These are phyloP conservation scores for Nicotiana noctiflora DNA, from an alignment of 257 asterid genomes.

Conservation along the genomic window DNA sequence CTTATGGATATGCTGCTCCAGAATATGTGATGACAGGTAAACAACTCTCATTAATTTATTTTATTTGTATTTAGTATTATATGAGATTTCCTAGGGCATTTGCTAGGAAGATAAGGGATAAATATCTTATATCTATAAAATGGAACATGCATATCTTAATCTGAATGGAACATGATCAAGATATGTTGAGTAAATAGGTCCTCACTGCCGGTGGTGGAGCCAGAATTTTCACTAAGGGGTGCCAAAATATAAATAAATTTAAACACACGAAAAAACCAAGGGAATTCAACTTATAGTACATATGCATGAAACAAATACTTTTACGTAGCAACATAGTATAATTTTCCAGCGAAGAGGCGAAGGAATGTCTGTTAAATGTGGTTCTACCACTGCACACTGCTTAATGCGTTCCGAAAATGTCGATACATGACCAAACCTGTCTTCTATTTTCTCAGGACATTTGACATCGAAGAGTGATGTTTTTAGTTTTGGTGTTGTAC, in stretches of 20 bases:
- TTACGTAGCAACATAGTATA: no score
- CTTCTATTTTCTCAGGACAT: slow-evolving; percentile 44
- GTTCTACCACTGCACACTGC: no score
- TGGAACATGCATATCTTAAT: no score
- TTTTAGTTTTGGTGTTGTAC: slow-evolving; percentile 89
- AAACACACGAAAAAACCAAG: no score
- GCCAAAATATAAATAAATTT: no score
- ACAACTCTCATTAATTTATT: background rate
- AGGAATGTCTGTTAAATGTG: no score
- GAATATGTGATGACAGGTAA: slow-evolving; percentile 97
- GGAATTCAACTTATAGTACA: no score
- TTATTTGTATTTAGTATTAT: background rate
- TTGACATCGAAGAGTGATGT: slow-evolving; percentile 88
- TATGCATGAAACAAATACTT: no score
- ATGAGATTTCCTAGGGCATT: background rate
- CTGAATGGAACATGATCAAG: background rate
- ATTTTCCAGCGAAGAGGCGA: no score
- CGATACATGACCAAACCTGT: background rate
- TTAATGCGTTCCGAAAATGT: background rate
- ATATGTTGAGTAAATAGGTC: background rate
- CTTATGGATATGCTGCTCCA: slow-evolving; percentile 95
- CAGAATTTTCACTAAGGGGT: no score
- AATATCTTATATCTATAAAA: background rate
- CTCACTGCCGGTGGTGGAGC: no score
- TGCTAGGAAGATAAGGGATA: background rate